Percentiles rank a stretch among this genome's conserved stretches.
phyloP scores from a whole-genome alignment of 306 rosid genomes.

The Fragaria vesca region DNA sequence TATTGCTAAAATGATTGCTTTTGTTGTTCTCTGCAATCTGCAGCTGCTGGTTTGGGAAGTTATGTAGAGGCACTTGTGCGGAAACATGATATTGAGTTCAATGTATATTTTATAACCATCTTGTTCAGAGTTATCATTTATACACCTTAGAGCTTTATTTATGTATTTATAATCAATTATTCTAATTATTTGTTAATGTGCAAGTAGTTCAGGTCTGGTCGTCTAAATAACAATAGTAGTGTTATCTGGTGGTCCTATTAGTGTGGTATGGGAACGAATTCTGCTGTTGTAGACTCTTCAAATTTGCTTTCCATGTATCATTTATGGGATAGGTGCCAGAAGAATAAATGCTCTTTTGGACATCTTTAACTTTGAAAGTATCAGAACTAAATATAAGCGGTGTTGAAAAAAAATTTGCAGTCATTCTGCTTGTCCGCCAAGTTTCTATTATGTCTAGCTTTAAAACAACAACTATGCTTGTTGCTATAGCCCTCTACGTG shows the following conservation, averaged over 20 bases:
- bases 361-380: background rate
- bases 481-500: background rate
- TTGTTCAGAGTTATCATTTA: slow-evolving; percentile 9
- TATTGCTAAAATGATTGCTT: slow-evolving; percentile 2
- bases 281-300: background rate
- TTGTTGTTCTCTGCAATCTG: slow-evolving; percentile 24
- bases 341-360: background rate
- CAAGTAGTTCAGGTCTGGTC: background rate
- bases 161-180: background rate
- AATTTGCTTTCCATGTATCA: background rate
- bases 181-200: background rate
- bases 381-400: background rate
- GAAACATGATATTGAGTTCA: slow-evolving; percentile 78
- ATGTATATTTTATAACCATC: slow-evolving; percentile 51
- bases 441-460: background rate
- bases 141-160: background rate
- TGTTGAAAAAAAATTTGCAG: background rate
- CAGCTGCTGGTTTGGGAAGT: slow-evolving; percentile 97
- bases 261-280: background rate
- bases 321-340: background rate
- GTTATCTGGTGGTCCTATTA: background rate
- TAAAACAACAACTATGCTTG: background rate
- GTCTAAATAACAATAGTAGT: background rate
- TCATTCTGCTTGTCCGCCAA: background rate
- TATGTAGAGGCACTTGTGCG: slow-evolving; percentile 92